phyloP scores from a whole-genome alignment of 176 grass and related monocot genomes.

The Rhynchospora pubera region DNA sequence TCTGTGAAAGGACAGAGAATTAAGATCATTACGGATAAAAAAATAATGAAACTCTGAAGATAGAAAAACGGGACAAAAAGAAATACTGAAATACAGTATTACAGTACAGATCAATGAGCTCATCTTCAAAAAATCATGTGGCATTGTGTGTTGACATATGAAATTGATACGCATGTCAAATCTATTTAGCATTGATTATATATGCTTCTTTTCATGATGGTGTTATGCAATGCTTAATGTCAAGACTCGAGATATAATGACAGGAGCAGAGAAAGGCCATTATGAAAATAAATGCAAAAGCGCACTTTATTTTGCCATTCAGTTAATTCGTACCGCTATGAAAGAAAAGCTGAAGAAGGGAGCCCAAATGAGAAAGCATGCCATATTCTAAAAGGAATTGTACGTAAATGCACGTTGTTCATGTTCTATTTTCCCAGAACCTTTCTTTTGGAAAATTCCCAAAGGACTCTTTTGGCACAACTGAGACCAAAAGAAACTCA shows the following conservation, averaged over 20 bases:
- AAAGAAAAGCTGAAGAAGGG: background rate
- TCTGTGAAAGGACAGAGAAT: constrained; percentile 18
- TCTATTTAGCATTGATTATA: background rate
- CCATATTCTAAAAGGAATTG: constrained; percentile 1
- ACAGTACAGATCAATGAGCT: background rate
- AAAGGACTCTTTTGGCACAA: background rate
- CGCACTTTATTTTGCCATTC: background rate
- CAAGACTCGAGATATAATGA: background rate
- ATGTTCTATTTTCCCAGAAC: background rate
- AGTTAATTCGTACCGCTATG: background rate
- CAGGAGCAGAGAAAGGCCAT: background rate
- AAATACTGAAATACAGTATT: background rate
- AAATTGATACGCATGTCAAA: background rate
- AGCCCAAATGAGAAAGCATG: background rate
- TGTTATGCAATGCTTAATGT: background rate
- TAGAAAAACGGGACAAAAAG: background rate
- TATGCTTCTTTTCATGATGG: background rate
- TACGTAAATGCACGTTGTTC: constrained; percentile 6
- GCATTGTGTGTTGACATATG: background rate
- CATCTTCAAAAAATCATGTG: background rate
- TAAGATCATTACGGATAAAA: background rate
- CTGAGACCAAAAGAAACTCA: background rate
- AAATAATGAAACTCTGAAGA: background rate
- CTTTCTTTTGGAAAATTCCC: too few relatives aligned
- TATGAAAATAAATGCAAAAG: constrained; percentile 1